Evolutionary conservation across 169 alveolate genomes (phyloP), one percentile per base, ranked within the genome.

Genomic region (Plasmodium malariae): DNA sequence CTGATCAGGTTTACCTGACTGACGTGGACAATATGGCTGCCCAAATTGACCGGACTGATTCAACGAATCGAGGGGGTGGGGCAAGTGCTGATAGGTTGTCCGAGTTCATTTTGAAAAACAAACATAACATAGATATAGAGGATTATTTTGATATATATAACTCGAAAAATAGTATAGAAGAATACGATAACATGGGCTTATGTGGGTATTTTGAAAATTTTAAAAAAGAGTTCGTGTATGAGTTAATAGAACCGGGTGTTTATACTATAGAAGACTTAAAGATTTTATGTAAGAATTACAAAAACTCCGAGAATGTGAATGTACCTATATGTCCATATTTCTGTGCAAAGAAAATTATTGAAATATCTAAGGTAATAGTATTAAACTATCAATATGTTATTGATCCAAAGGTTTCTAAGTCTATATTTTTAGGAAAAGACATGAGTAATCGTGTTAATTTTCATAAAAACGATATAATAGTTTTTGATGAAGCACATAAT

Each of bases 401-500:
- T 54, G 99, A 98, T 91, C 99, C 99, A 7, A 96, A 97, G 73
- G 99, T 98, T n/a, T 94, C 99, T 2, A 96, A 94, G 71, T 91
- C 95, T 59, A 5, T 63, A 0, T 71, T 40, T 12, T 76, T 74
- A 12, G 87, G 93, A 4, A 80, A 78, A 26, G 88, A 51, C 51
- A 69, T 32, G 40, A 74, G 48, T 26, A 80, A 72, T 26, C 48
- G 57, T 3, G 89, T 73, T 1, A 74, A 88, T 17, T 48, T 72
- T 12, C 49, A 72, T 21, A 72, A 51, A 65, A 93, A 62, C 37
- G 95, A 71, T 40, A 92, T 86, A n/a, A 98, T 98, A 3, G 98
- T 98, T 1, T 98, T 98, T 89, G 99, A 97, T 86, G 99, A 98
- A 94, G 99, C 99, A n/a, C 99, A 98, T 93, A 98, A 98, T 94